These are phyloP conservation scores for Dipodascus geniculatus DNA, from an alignment of 805 yeast species.

Conservation along the genomic window DNA sequence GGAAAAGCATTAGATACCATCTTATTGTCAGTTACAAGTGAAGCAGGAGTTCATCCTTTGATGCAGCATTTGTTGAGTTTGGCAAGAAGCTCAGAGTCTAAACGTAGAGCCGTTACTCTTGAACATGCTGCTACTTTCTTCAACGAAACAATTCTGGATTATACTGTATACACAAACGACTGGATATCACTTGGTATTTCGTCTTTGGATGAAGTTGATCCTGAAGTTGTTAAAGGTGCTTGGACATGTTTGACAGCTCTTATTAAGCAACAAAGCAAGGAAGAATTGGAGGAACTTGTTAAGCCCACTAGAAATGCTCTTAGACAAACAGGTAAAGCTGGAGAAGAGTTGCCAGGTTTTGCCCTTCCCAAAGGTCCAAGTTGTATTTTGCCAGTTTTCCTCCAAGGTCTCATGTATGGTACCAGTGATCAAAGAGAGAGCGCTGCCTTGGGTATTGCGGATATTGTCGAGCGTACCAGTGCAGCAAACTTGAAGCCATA, in stretches of 20 bases:
- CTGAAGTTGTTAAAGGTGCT: constrained; percentile 50
- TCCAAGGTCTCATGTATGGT: constrained; percentile 95
- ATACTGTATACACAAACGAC: constrained; percentile 61
- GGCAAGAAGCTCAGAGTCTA: constrained; percentile 63
- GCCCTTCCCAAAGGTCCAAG: constrained; percentile 65
- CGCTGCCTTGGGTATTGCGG: constrained; percentile 84
- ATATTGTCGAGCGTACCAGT: constrained; percentile 74
- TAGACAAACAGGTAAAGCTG: constrained; percentile 47
- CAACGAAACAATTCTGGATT: constrained; percentile 47
- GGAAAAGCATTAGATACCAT: constrained; percentile 52
- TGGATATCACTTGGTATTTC: constrained; percentile 59
- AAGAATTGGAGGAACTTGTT: constrained; percentile 62
- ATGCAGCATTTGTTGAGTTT: constrained; percentile 69
- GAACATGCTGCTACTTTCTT: constrained; percentile 66
- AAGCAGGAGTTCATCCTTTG: constrained; percentile 73
- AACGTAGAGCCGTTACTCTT: constrained; percentile 34
- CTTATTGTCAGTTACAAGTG: constrained; percentile 60
- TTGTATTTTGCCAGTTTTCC: constrained; percentile 79
- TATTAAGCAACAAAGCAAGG: constrained; percentile 63
- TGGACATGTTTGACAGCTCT: constrained; percentile 54
- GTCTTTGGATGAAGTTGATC: constrained; percentile 60
- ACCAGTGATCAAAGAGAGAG: constrained; percentile 68
- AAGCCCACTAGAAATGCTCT: constrained; percentile 72
- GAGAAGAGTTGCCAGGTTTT: constrained; percentile 64
- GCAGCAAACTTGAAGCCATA: constrained; percentile 60